Evolutionary conservation across 805 yeast species (phyloP), one percentile per base, ranked within the genome.

Genomic region (Metschnikowia cubensis): DNA sequence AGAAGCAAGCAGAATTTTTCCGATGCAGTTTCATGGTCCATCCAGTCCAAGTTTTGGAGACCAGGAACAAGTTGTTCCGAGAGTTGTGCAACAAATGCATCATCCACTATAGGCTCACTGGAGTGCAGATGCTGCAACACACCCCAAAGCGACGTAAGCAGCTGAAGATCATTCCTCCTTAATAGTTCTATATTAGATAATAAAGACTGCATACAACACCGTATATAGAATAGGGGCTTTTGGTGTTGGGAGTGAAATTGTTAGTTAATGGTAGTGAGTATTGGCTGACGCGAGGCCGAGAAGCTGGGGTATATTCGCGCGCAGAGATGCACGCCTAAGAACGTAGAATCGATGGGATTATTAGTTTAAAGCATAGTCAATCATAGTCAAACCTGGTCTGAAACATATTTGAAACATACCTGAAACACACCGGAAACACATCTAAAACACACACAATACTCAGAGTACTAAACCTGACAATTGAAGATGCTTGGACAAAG

Each of bases 31-130:
- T 50, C 50, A n/a, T 15, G 18, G 2, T 3, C 35, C 33, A 43
- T 36, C 55, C 55, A 52, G 21, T 50, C 40, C 49, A 51, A 42
- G 15, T n/a, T 31, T 2, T 13, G 20, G n/a, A 41, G 31, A 17
- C 11, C 6, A 18, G 47, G 22, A 3, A 6, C 21, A 6, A 51
- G 45, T 6, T 13, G n/a, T 8, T 42, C 18, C 35, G 48, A 45
- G 5, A 51, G 25, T 10, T 34, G 43, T 3, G 50, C 46, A 15
- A 38, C 48, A 6, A 51, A 34, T 2, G 14, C 29, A 21, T 38
- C 41, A 38, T 22, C 32, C 32, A 38, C 41, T 22, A 22, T 14
- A 2, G 22, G 22, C 14, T 38, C 31, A 38, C 41, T 22, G 18
- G 31, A 8, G 18, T n/a, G 17, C 20, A 22, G 41, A 8, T 38